Conservation (phyloP, 1,139 yeast genomes). For the Saccharomyces hybrid region DNA sequence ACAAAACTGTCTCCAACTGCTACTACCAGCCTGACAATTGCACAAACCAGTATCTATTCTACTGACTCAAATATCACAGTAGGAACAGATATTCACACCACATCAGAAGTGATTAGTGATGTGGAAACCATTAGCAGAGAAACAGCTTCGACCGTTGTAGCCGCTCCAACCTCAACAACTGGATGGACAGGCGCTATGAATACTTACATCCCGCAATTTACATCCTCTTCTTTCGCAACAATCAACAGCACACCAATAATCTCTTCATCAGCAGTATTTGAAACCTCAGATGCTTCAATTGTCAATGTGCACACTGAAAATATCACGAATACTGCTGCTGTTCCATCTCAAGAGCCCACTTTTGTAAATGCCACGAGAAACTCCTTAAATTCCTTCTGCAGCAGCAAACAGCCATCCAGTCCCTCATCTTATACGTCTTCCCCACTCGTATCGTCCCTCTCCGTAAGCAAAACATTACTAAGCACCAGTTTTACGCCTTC, state of each 20-base stretch:
- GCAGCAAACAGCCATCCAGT: not conserved
- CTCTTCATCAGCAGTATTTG: not conserved
- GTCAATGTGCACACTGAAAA: not conserved
- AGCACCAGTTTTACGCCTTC: not conserved
- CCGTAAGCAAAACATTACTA: not conserved
- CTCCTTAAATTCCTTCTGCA: not conserved
- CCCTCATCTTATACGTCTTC: not conserved
- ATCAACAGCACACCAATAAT: not conserved
- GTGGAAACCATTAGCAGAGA: conserved; percentile 5
- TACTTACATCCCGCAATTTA: not conserved
- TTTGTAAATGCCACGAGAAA: not conserved
- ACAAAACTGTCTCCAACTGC: conserved; percentile 4
- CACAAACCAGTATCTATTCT: conserved; percentile 7
- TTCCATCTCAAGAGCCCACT: not conserved
- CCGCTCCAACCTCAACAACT: not conserved
- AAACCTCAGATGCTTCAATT: not conserved
- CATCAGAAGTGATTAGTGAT: conserved; percentile 5
- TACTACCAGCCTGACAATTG: conserved; percentile 8
- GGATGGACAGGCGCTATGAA: not conserved
- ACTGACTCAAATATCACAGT: conserved; percentile 5
- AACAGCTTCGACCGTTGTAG: not conserved
- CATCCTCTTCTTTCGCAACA: not conserved
- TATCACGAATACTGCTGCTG: not conserved
- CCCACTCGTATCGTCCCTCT: not conserved
- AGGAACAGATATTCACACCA: conserved; percentile 3